Conservation (phyloP, 2,329 filamentous ascomycete genomes). For the Amesomyces nigricolor region DNA sequence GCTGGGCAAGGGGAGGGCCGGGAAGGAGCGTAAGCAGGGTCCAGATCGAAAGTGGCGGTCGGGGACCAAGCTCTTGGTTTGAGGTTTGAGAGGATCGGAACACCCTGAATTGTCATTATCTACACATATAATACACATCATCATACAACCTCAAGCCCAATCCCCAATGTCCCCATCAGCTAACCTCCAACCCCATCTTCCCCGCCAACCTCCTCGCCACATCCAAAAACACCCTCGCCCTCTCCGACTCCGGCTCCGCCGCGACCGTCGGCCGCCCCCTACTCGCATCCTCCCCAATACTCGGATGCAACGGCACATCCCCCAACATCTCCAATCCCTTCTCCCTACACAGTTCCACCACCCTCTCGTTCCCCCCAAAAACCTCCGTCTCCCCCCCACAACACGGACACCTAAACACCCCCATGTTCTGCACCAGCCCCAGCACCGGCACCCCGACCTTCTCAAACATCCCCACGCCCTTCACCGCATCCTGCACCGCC, state of each 20-base stretch:
- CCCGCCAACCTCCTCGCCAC: slow-evolving; percentile 56
- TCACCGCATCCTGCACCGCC: slow-evolving; percentile 83
- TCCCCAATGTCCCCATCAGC: background rate
- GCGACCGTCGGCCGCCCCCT: slow-evolving; percentile 85
- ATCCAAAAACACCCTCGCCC: slow-evolving; percentile 64
- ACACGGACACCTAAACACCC: slow-evolving; percentile 71
- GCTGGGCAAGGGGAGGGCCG: too few relatives aligned
- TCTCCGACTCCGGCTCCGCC: slow-evolving; percentile 69
- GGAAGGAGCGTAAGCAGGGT: too few relatives aligned
- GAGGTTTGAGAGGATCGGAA: too few relatives aligned
- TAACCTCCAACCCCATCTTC: slow-evolving; percentile 38
- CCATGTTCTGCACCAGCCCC: slow-evolving; percentile 91
- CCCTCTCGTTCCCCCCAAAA: slow-evolving; percentile 63
- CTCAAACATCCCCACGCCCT: slow-evolving; percentile 88
- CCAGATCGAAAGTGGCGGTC: too few relatives aligned
- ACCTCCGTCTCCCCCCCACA: slow-evolving; percentile 71
- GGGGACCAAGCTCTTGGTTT: too few relatives aligned
- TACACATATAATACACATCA: background rate
- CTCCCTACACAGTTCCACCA: slow-evolving; percentile 63
- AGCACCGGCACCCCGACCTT: slow-evolving; percentile 76
- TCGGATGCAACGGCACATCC: slow-evolving; percentile 80
- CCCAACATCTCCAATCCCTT: slow-evolving; percentile 75
- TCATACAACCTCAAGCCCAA: background rate
- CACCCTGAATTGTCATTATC: background rate
- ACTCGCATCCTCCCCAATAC: slow-evolving; percentile 83